These are phyloP conservation scores for Fraxinus albicans DNA, from an alignment of 305 asterid species.

Conservation along the genomic window DNA sequence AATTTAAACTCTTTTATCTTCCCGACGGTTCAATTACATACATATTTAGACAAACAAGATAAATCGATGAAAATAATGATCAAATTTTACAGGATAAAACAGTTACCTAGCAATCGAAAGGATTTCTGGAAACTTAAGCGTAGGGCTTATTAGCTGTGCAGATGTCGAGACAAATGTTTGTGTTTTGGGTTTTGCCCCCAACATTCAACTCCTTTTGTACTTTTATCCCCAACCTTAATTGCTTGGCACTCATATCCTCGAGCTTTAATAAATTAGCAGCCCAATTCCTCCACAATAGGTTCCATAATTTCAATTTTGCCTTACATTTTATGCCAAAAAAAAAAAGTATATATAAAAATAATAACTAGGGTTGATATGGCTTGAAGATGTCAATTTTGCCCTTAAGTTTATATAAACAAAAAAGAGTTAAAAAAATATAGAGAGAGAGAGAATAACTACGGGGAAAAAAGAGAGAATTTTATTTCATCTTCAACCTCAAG, in stretches of 20 bases:
- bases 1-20: neutral
- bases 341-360: too few species aligned
- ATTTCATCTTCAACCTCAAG: too few species aligned
- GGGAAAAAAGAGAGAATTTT: too few species aligned
- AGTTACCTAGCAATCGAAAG: slow-evolving; percentile 27
- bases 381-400: too few species aligned
- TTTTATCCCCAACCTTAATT: neutral
- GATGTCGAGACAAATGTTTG: neutral
- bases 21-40: neutral
- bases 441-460: too few species aligned
- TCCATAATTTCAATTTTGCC: neutral
- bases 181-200: neutral
- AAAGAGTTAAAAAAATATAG: too few species aligned
- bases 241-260: too few species aligned
- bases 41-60: neutral
- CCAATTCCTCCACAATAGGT: too few species aligned
- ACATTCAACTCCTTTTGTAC: neutral
- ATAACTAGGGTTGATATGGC: too few species aligned
- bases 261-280: too few species aligned
- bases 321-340: too few species aligned
- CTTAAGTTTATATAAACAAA: too few species aligned
- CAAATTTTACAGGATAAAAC: neutral
- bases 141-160: neutral
- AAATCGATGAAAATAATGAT: neutral
- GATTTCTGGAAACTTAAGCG: slow-evolving; percentile 18